A percentile compares a stretch with the other conserved stretches of the same genome.
Evolutionary conservation across 1,284 basidiomycete species (phyloP).

Genomic region (Jaminaea rosea): DNA sequence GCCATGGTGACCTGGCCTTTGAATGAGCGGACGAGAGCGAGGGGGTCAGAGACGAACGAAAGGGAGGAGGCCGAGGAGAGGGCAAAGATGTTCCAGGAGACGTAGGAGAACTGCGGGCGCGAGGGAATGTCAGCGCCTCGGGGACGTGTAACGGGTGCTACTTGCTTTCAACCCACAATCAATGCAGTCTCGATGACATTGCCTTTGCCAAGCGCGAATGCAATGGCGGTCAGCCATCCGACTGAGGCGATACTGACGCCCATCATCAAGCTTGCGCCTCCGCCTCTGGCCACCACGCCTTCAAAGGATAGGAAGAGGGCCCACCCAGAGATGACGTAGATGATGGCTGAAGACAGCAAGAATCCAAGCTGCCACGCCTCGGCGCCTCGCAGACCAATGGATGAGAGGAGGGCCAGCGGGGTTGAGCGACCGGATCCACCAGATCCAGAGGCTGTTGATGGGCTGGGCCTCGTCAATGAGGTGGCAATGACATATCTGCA

Average conservation of each 20-base stretch:
- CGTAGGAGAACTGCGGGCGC: slow-evolving; percentile 31
- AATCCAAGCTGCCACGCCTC: slow-evolving; percentile 46
- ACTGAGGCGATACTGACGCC: slow-evolving; percentile 36
- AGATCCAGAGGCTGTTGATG: too few species aligned
- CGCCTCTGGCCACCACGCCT: slow-evolving; percentile 30
- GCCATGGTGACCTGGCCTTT: slow-evolving; percentile 9
- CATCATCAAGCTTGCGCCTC: slow-evolving; percentile 34
- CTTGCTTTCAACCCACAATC: slow-evolving; percentile 17
- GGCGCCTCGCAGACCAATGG: slow-evolving; percentile 30
- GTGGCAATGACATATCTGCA: slow-evolving; percentile 31
- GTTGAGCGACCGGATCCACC: neutral
- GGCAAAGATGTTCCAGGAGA: slow-evolving; percentile 44
- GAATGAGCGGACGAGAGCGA: slow-evolving; percentile 41
- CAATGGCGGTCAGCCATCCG: slow-evolving; percentile 43
- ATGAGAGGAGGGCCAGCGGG: neutral
- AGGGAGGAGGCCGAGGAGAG: slow-evolving; percentile 25
- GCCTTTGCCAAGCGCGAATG: slow-evolving; percentile 40
- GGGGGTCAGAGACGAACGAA: slow-evolving; percentile 36
- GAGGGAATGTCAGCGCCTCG: neutral
- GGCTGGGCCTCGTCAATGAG: neutral
- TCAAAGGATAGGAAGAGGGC: slow-evolving; percentile 41
- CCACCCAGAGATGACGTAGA: slow-evolving; percentile 37
- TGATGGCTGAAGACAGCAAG: slow-evolving; percentile 35
- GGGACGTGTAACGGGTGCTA: neutral
- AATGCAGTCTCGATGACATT: slow-evolving; percentile 45